Conservation (phyloP, 2,329 filamentous ascomycete genomes). For the Scleromitrula shiraiana region DNA sequence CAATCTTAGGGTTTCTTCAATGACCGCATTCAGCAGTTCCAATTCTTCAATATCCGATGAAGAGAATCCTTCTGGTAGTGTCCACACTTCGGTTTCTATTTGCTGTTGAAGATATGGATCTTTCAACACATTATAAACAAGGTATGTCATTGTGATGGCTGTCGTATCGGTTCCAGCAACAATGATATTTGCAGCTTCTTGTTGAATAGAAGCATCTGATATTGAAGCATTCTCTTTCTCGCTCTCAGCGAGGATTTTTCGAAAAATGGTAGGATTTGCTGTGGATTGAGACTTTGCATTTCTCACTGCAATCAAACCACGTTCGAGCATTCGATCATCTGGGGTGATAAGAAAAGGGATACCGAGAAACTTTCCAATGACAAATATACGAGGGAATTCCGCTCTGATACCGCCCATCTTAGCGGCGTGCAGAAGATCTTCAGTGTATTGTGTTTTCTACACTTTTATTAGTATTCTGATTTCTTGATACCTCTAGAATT, state of each 20-base stretch:
- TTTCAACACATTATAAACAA: slow-evolving; percentile 1
- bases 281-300: slow-evolving; percentile 15
- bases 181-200: not conserved
- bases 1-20: slow-evolving; percentile 31
- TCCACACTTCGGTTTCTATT: not conserved
- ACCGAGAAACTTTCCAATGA: not conserved
- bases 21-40: slow-evolving; percentile 27
- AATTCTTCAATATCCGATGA: slow-evolving; percentile 17
- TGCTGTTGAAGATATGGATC: not conserved
- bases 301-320: slow-evolving; percentile 16
- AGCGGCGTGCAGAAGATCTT: not conserved
- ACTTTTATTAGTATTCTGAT: not conserved
- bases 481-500: too few relatives aligned
- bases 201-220: not conserved
- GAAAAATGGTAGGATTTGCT: not conserved
- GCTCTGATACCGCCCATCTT: not conserved
- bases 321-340: fast-evolving
- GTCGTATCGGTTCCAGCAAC: slow-evolving; percentile 11
- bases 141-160: not conserved
- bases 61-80: not conserved
- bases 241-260: not conserved
- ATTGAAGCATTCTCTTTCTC: not conserved
- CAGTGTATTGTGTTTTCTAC: not conserved
- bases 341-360: not conserved
- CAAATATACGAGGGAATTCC: not conserved